Base-by-base conservation (phyloP, 352 stramenopile species). In the Halophytophthora batemanensis region DNA sequence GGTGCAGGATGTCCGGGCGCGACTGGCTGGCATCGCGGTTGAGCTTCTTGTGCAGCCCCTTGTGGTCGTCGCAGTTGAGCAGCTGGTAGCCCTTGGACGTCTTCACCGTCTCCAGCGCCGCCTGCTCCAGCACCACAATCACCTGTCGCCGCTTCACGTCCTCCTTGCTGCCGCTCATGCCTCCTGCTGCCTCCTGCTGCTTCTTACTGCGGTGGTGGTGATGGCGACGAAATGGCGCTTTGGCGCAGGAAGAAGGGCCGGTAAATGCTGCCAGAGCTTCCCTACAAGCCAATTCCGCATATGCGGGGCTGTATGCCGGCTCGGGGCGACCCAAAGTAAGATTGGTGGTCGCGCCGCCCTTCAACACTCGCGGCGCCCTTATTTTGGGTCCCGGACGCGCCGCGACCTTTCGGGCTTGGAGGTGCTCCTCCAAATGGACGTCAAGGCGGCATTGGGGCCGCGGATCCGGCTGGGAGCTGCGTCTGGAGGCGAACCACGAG, bases 11-110 rank as follows among this genome's bases (percentile, higher is more conserved):
- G 78, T 99, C 98, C 1, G 98, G 98, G 13, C 98, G 93, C 59
- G 93, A 98, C 40, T 97, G 81, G 60, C 96, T 96, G 19, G 97
- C 97, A 58, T 99, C 96, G 59, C 95, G 96, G 60, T 96, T 93
- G 64, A 96, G 89, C 64, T 98, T 98, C 60, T 96, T 96, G 66
- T 98, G 90, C 35, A 98, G 64, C 15, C 77, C 77, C 53, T 96
- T 94, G 71, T 99, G 97, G 80, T 99, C 98, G 71, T 99, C 98
- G 64, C 96, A 99, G 82, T 99, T 99, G 34, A 99, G 87, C 53
- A 99, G 80, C 77, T 99, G 95, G 67, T 98, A 99, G 43, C 98
- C 91, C 59, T 98, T 98, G 47, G 93, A 96, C 36, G 98, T 99
- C 83, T 99, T 99, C 29, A 99, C 96, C 23, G 96, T 99, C 85